Evolutionary conservation across 2,329 filamentous ascomycete genomes (phyloP).

Genomic region (Stagonosporopsis cucurbitacearum): DNA sequence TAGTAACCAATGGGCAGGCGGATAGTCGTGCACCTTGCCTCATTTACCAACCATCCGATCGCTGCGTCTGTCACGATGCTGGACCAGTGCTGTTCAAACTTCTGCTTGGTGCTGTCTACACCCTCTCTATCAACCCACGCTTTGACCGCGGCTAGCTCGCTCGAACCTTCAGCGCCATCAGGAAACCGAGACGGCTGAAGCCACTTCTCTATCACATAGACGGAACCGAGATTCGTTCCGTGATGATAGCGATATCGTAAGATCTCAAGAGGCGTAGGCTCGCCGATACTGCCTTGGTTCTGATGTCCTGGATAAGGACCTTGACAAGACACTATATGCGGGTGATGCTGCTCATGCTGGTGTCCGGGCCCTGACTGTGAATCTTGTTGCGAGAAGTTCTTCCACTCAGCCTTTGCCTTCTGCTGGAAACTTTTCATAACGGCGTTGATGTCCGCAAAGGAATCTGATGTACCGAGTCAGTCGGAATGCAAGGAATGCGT

Average conservation of each 20-base stretch:
- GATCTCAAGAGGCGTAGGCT: conserved; percentile 51
- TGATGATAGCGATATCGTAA: conserved; percentile 66
- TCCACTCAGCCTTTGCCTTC: conserved; percentile 38
- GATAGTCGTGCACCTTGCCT: conserved; percentile 63
- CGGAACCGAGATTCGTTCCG: conserved; percentile 64
- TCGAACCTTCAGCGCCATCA: conserved; percentile 49
- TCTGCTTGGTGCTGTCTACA: conserved; percentile 55
- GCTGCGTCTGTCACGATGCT: conserved; percentile 59
- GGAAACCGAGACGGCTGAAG: conserved; percentile 60
- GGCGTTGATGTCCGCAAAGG: neutral
- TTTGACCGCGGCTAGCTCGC: conserved; percentile 61
- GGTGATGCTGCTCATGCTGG: conserved; percentile 1
- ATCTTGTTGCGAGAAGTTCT: conserved; percentile 17
- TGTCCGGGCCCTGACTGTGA: neutral
- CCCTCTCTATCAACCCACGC: conserved; percentile 57
- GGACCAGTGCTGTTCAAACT: conserved; percentile 63
- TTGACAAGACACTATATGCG: neutral
- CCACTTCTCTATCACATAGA: conserved; percentile 68
- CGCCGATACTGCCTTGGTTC: conserved; percentile 43
- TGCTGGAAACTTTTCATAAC: conserved; percentile 38
- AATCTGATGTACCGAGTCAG: neutral
- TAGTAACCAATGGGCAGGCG: conserved; percentile 68
- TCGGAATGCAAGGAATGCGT: neutral
- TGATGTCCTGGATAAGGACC: conserved; percentile 9
- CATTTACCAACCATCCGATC: conserved; percentile 59